Evolutionary conservation across 2,329 filamentous ascomycete species (phyloP), one percentile per base, ranked within the genome.

Genomic region (Thielaviopsis cerberus): DNA sequence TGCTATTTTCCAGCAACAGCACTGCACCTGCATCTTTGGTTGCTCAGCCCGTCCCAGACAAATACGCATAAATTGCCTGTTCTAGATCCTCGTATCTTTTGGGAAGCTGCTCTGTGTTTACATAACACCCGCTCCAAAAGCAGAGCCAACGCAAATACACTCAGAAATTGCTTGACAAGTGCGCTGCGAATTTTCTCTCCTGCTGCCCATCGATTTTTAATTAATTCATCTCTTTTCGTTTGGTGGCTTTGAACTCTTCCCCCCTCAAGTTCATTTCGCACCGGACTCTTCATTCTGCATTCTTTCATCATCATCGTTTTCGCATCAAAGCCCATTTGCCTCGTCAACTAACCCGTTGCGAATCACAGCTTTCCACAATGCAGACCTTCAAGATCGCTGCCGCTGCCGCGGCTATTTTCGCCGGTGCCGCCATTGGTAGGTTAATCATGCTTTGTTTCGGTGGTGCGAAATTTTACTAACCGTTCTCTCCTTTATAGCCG

Each of bases 371-470:
- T 41, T 64, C 65, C 70, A 75, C 65, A 66, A 77, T 77, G 75
- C 71, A 70, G 68, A 71, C 68, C 65, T 67, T 70, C 66, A 70
- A 71, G 64, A 58, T 75, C 62, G 65, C 75, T 58, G 70, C 74
- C 63, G 74, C 73, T 66, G 64, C 72, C 59, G 66, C 72, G 71
- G 74, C 72, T 55, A 60, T 76, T 53, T 66, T 69, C 57, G 65
- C 67, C 55, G 64, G 69, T 62, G 64, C 74, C 54, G 72, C 69
- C 34, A 72, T 72, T 57, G 74, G 75, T 76, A 67, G 63, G 73
- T 65, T 4, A 8, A 13, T 23, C 7, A 24, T n/a, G 37, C 3
- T 7, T 20, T 8, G 1, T 22, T 8, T 23, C 5, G 15, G 11
- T 11, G 11, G 8, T 26, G 2, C 20, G 11, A 4, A 13, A 20